Percentiles rank a stretch among this genome's conserved stretches.
Evolutionary conservation across 2,329 filamentous ascomycete species (phyloP).

Genomic region (Teratosphaeriaceae sp.): DNA sequence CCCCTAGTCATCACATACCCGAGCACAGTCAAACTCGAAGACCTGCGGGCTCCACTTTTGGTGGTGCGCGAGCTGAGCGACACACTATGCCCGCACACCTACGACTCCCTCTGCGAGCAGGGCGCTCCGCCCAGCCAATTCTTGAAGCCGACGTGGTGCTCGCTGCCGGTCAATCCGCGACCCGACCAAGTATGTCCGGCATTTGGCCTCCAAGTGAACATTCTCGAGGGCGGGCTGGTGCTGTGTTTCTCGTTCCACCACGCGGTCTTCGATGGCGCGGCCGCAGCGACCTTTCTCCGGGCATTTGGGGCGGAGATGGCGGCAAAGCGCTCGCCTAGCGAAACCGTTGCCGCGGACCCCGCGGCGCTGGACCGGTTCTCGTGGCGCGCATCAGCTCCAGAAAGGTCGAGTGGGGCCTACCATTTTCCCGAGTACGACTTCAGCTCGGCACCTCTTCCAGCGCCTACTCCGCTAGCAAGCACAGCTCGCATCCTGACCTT

Average conservation of each 20-base stretch:
- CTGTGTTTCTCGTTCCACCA: slow-evolving; percentile 9
- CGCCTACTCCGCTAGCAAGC: neutral
- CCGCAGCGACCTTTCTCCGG: slow-evolving; percentile 1
- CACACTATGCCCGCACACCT: neutral
- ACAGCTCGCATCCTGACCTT: slow-evolving; percentile 7
- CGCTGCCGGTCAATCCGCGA: slow-evolving; percentile 1
- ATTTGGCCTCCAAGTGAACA: slow-evolving; percentile 6
- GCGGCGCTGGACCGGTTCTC: neutral
- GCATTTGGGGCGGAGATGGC: neutral
- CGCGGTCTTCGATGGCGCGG: slow-evolving; percentile 5
- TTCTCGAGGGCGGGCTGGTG: slow-evolving; percentile 5
- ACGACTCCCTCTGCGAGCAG: slow-evolving; percentile 1
- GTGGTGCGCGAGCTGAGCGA: neutral
- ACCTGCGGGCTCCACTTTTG: neutral
- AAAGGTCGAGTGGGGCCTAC: neutral
- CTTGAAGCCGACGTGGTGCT: slow-evolving; percentile 1
- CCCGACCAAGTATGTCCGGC: slow-evolving; percentile 4
- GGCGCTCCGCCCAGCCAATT: slow-evolving; percentile 5
- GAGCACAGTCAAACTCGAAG: neutral
- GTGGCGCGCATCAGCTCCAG: neutral
- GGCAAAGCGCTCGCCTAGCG: neutral
- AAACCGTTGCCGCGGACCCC: neutral
- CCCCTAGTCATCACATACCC: too few relatives aligned
- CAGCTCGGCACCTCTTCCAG: neutral
- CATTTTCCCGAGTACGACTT: slow-evolving; percentile 5